Conservation (phyloP, 768 basidiomycete genomes). For the Suillus luteus region DNA sequence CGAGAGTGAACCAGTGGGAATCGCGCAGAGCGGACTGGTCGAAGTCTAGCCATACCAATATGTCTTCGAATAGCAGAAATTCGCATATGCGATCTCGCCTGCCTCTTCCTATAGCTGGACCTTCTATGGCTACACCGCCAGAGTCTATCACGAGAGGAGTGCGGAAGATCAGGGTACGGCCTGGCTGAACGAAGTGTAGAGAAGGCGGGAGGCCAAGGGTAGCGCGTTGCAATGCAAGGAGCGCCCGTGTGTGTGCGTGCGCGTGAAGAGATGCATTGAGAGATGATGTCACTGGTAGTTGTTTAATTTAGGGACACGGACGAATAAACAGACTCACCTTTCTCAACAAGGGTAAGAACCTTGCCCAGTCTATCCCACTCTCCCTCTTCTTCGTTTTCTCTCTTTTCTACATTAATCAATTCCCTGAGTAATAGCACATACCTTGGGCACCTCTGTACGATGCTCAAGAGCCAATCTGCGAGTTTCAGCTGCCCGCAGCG, state of each 20-base stretch:
- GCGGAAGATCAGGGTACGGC: constrained; percentile 62
- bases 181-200: constrained; percentile 77
- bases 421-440: constrained; percentile 85
- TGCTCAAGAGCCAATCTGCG: constrained; percentile 82
- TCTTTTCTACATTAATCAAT: constrained; percentile 65
- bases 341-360: constrained; percentile 68
- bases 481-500: constrained; percentile 75
- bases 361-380: constrained; percentile 64
- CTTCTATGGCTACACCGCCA: constrained; percentile 6
- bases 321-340: constrained; percentile 51
- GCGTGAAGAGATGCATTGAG: constrained; percentile 79
- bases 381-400: constrained; percentile 46
- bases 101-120: neutral
- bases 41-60: constrained; percentile 4
- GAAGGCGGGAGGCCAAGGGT: constrained; percentile 77
- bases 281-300: constrained; percentile 63
- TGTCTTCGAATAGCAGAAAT: constrained; percentile 5
- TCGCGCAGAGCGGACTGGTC: neutral
- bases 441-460: constrained; percentile 86
- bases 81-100: constrained; percentile 6
- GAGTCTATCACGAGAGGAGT: constrained; percentile 4
- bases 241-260: constrained; percentile 72
- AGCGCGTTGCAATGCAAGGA: constrained; percentile 78
- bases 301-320: constrained; percentile 11
- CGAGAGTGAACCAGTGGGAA: constrained; percentile 1